phyloP scores from a whole-genome alignment of 371 early-diverging fungal species.

The Rhizomucor pusillus region DNA sequence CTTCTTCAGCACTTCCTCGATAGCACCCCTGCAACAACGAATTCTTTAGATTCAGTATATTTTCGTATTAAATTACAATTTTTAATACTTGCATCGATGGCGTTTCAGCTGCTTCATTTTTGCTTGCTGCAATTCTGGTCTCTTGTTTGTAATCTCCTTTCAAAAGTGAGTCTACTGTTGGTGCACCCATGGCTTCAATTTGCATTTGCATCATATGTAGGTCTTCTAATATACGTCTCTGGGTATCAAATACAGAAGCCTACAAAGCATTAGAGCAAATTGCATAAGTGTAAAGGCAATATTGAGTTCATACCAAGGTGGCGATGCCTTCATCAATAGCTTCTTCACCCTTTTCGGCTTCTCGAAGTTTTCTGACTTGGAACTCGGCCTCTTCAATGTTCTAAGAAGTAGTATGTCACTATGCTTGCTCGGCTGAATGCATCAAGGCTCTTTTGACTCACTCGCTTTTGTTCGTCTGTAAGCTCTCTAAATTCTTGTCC shows the following conservation, averaged over 20 bases:
- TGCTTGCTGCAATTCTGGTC: background rate
- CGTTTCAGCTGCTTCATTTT: background rate
- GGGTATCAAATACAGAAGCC: slow-evolving; percentile 59
- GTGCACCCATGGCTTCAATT: slow-evolving; percentile 57
- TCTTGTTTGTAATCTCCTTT: slow-evolving; percentile 23
- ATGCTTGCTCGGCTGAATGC: background rate
- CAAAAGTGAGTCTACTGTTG: slow-evolving; percentile 26
- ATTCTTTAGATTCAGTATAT: background rate
- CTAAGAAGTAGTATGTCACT: slow-evolving; percentile 20
- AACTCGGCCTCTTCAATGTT: slow-evolving; percentile 58
- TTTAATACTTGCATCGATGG: slow-evolving; percentile 17
- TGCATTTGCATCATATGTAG: slow-evolving; percentile 58
- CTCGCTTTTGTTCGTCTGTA: slow-evolving; percentile 48
- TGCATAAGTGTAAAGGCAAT: background rate
- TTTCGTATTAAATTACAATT: background rate
- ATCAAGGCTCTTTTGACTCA: slow-evolving; percentile 5
- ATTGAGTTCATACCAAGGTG: slow-evolving; percentile 24
- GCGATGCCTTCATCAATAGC: slow-evolving; percentile 23
- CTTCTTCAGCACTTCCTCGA: slow-evolving; percentile 14
- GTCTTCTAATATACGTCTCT: slow-evolving; percentile 66
- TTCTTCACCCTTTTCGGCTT: slow-evolving; percentile 28
- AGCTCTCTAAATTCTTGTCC: slow-evolving; percentile 54
- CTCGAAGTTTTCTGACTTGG: slow-evolving; percentile 34
- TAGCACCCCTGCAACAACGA: background rate
- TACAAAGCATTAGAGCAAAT: slow-evolving; percentile 3